phyloP scores from a whole-genome alignment of 305 asterid species.

The Galium porrigens region DNA sequence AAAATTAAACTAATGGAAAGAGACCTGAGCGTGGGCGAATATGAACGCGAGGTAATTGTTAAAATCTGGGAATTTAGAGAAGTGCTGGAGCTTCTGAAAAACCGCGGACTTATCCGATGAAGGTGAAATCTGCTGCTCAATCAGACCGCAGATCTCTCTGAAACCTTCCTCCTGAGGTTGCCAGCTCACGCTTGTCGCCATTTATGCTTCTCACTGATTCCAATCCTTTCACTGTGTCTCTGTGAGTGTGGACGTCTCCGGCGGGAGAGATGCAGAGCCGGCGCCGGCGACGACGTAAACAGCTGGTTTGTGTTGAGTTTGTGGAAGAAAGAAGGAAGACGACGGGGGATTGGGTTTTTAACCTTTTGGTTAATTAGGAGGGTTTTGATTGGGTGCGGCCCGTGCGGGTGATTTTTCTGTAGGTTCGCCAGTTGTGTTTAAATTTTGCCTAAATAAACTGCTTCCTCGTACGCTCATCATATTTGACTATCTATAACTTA shows the following conservation, averaged over 20 bases:
- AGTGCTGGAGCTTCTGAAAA: constrained; percentile 81
- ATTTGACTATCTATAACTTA: no score
- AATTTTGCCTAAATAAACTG: no score
- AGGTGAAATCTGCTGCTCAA: constrained; percentile 87
- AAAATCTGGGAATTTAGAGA: constrained; percentile 88
- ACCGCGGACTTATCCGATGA: constrained; percentile 61
- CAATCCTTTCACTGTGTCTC: background rate
- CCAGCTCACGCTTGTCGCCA: constrained; percentile 53
- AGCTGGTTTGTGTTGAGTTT: background rate
- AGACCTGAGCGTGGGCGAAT: constrained; percentile 66
- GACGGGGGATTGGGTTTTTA: constrained; percentile 1
- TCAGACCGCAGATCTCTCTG: constrained; percentile 80
- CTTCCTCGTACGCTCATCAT: no score
- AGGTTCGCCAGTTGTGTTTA: no score
- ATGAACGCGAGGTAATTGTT: constrained; percentile 83
- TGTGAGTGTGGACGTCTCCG: background rate
- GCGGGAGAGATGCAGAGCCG: constrained; percentile 9
- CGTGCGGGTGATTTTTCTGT: no score
- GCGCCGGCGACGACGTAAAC: background rate
- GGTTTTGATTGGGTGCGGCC: background rate
- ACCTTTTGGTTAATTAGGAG: background rate
- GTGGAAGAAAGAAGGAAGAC: background rate
- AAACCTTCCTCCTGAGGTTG: constrained; percentile 77
- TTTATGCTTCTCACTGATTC: constrained; percentile 6
- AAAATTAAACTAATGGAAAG: background rate